Evolutionary conservation across 2,329 filamentous ascomycete species (phyloP).

Genomic region (Colletotrichum tamarilloi): DNA sequence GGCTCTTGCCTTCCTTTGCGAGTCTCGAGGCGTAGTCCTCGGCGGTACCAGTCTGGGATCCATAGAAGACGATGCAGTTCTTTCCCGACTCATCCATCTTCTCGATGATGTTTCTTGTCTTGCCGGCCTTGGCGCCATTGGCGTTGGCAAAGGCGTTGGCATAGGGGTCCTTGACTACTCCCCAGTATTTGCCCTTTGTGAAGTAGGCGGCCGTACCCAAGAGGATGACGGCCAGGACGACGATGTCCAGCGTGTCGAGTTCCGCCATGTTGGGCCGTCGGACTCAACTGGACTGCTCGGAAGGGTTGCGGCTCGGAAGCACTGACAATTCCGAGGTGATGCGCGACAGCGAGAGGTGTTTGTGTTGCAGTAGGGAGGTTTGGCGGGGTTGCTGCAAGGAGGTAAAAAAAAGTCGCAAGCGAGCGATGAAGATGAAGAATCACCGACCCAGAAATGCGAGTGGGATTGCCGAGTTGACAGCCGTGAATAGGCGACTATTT

Average conservation of each 20-base stretch:
- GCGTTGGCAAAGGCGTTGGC: slow-evolving; percentile 78
- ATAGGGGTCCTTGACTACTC: slow-evolving; percentile 87
- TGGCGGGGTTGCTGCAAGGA: slow-evolving; percentile 11
- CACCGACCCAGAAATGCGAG: not conserved
- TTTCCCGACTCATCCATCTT: slow-evolving; percentile 96
- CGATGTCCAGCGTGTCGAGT: slow-evolving; percentile 93
- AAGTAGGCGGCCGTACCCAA: slow-evolving; percentile 94
- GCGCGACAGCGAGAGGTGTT: not conserved
- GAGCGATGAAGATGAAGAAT: not conserved
- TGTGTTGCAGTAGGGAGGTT: slow-evolving; percentile 8
- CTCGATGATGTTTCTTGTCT: slow-evolving; percentile 92
- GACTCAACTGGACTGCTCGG: slow-evolving; percentile 12
- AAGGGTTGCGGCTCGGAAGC: slow-evolving; percentile 8
- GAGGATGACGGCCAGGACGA: slow-evolving; percentile 88
- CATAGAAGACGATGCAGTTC: slow-evolving; percentile 98
- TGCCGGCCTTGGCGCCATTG: slow-evolving; percentile 79
- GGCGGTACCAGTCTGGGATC: slow-evolving; percentile 96
- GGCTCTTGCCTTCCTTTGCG: slow-evolving; percentile 96
- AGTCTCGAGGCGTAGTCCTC: slow-evolving; percentile 97
- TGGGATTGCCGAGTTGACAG: slow-evolving; percentile 23
- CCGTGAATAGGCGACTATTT: slow-evolving; percentile 6
- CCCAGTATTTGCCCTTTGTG: slow-evolving; percentile 97
- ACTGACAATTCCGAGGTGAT: slow-evolving; percentile 10
- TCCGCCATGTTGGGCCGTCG: slow-evolving; percentile 76
- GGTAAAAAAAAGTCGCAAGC: not conserved